Evolutionary conservation across 2,329 filamentous ascomycete species (phyloP).

Genomic region (Trichoderma cornu-damae): DNA sequence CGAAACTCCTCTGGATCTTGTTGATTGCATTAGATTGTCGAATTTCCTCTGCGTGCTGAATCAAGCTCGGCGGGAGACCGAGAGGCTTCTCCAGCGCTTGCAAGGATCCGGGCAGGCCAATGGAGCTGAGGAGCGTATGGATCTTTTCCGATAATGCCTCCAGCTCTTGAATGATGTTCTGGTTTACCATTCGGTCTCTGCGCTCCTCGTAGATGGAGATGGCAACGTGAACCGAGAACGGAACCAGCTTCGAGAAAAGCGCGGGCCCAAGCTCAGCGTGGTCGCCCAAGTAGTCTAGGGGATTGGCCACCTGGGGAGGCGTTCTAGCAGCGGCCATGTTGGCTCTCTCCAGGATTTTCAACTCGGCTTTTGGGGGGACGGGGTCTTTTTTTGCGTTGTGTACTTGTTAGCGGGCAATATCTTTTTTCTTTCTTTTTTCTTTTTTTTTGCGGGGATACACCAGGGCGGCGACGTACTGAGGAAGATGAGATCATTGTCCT

Average conservation of each 20-base stretch:
- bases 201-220: slow-evolving; percentile 93
- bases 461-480: slow-evolving; percentile 49
- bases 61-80: slow-evolving; percentile 75
- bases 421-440: too few species aligned
- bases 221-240: slow-evolving; percentile 91
- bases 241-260: slow-evolving; percentile 85
- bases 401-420: slow-evolving; percentile 42
- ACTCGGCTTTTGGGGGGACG: slow-evolving; percentile 81
- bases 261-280: slow-evolving; percentile 75
- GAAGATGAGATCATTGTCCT: slow-evolving; percentile 95
- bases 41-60: slow-evolving; percentile 90
- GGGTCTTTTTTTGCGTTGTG: slow-evolving; percentile 64
- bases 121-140: slow-evolving; percentile 70
- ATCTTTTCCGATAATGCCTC: slow-evolving; percentile 75
- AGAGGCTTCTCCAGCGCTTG: slow-evolving; percentile 94
- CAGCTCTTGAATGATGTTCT: slow-evolving; percentile 77
- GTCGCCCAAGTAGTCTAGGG: slow-evolving; percentile 74
- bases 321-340: slow-evolving; percentile 79
- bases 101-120: slow-evolving; percentile 86
- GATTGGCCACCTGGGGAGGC: slow-evolving; percentile 76
- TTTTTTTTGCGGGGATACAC: too few species aligned
- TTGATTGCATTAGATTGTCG: slow-evolving; percentile 83
- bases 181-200: slow-evolving; percentile 83
- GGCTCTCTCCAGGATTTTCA: slow-evolving; percentile 78
- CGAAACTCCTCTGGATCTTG: slow-evolving; percentile 70